Evolutionary conservation across 805 yeast species (phyloP), one percentile per base, ranked within the genome.

Genomic region (Candida pseudoglaebosa): DNA sequence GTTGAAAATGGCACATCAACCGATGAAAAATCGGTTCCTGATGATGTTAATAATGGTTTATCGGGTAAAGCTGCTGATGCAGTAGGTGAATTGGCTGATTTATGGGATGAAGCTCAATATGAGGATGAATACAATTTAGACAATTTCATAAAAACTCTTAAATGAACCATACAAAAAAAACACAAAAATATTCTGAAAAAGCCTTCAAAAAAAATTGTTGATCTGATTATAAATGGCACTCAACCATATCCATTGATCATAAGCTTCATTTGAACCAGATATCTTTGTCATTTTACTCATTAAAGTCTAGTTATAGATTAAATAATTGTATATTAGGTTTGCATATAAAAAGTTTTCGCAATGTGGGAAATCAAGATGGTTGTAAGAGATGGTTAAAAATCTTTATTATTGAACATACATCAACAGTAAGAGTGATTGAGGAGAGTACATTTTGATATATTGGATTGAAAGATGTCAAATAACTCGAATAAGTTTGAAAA

Each of bases 81-180:
- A 0, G 80, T 87, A 32, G 91, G 90, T 19, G 96, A 87, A 48
- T 70, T 93, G 47, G 91, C 86, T 7, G 97, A 90, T 52, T 71
- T 93, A 40, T 93, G 99, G 99, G 98, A 93, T 57, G 93, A 87
- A 52, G 74, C 85, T 24, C 97, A 93, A 61, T 93, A 93, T 54
- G 96, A 90, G 47, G 99, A 93, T 55, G 99, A 93, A 67, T 93
- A 93, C 62, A 87, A 93, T 54, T 77, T 93, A 63, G 97, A 91
- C 60, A 79, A 84, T 38, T 93, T 93, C 60, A 91, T 93, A 62
- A 85, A 85, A 66, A 83, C 84, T 19, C 73, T 87, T 45, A 75
- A 75, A 48, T 77, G 34, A 32, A 16, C 4, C 8, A 22, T n/a
- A n/a, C n/a, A n/a, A n/a, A n/a, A n/a, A n/a, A n/a, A n/a, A n/a